phyloP scores from a whole-genome alignment of 2,329 filamentous ascomycete species.

The Penicillium janthinellum region DNA sequence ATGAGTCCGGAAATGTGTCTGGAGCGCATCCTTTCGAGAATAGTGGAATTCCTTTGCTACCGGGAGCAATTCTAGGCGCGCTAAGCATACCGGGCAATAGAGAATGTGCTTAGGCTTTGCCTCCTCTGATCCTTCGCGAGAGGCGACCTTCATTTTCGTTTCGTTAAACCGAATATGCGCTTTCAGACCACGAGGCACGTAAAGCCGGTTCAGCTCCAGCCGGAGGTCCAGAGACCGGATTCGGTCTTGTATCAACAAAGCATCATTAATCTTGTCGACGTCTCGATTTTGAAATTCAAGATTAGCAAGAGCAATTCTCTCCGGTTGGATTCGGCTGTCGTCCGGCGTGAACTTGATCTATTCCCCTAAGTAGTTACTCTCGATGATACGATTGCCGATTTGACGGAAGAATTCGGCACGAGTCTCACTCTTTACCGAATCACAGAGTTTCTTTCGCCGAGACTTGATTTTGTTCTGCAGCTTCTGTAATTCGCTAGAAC shows the following conservation, averaged over 20 bases:
- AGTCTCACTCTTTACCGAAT: too few relatives aligned
- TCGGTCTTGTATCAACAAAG: background rate
- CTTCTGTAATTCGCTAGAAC: too few relatives aligned
- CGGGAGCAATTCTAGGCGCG: background rate
- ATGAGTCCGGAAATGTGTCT: constrained; percentile 9
- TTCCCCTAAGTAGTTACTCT: too few relatives aligned
- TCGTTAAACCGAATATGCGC: background rate
- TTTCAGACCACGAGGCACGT: background rate
- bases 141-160: background rate
- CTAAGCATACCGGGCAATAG: constrained; percentile 6
- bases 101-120: background rate
- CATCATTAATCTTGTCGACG: background rate
- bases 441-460: too few relatives aligned
- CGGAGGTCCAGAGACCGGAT: background rate
- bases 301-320: background rate
- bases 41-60: constrained; percentile 7
- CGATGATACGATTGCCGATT: too few relatives aligned
- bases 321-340: background rate
- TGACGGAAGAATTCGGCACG: too few relatives aligned
- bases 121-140: background rate
- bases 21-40: constrained; percentile 14
- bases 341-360: too few relatives aligned
- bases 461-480: too few relatives aligned
- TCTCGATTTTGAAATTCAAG: background rate
- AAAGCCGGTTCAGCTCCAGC: background rate